A percentile compares a stretch with the other conserved stretches of the same genome.
phyloP scores from a whole-genome alignment of 2,329 filamentous ascomycete genomes.

The Nemania sp. region DNA sequence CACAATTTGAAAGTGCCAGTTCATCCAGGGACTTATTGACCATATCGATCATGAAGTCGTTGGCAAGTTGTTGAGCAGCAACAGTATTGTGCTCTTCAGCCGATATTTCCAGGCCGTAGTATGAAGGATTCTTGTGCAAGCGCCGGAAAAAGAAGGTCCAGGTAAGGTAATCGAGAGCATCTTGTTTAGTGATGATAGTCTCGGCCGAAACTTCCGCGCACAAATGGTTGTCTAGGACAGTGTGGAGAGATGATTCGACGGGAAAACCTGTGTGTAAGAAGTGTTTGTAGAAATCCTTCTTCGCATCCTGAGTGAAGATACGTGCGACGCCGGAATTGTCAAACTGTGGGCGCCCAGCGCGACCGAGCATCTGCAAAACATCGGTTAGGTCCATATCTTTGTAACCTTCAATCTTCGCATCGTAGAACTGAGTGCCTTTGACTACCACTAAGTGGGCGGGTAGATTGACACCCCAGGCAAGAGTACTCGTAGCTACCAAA shows the following conservation, averaged over 20 bases:
- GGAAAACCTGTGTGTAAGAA: constrained; percentile 98
- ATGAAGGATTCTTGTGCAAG: constrained; percentile 96
- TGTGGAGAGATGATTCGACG: constrained; percentile 94
- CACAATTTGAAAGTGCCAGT: constrained; percentile 81
- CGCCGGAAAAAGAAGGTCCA: constrained; percentile 99
- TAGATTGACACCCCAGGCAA: constrained; percentile 97
- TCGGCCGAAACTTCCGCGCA: constrained; percentile 92
- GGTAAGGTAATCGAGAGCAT: constrained; percentile 94
- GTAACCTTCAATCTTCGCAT: constrained; percentile 96
- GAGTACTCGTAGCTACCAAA: constrained; percentile 89
- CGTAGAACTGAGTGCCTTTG: constrained; percentile 97
- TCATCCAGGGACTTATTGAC: constrained; percentile 85
- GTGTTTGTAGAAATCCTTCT: constrained; percentile 99
- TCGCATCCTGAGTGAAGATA: constrained; percentile 95
- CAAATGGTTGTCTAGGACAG: constrained; percentile 95
- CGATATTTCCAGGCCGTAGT: constrained; percentile 93
- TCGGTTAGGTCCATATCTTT: constrained; percentile 99
- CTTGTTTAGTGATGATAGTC: constrained; percentile 91
- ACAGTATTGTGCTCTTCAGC: constrained; percentile 90
- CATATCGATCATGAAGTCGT: constrained; percentile 92
- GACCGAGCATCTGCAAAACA: constrained; percentile 95
- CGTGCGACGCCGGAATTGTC: constrained; percentile 93
- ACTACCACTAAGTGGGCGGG: constrained; percentile 96
- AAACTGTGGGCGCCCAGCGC: constrained; percentile 94
- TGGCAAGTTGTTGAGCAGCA: constrained; percentile 81